Evolutionary conservation across 345 rosid species (phyloP), one percentile per base, ranked within the genome.

Genomic region (Kandelia obovata): DNA sequence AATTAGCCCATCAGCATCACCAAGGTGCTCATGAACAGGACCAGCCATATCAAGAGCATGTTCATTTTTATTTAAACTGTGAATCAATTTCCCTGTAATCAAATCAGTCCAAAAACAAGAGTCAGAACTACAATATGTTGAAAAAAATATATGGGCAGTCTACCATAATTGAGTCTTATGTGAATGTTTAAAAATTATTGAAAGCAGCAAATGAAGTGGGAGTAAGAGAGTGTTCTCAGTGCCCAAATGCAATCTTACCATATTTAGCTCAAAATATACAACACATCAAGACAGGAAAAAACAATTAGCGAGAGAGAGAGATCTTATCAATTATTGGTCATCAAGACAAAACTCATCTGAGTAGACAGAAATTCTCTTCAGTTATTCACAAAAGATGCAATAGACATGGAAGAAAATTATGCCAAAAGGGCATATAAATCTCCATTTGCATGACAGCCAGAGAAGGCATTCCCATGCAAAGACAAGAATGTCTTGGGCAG

Each of bases 11-110:
- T 71, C 51, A 49, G 5, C 58, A 61, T 82, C 85, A 47, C 92
- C 93, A 57, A 84, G 65, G 55, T 66, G 87, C 57, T 84, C 83
- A 35, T 84, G 96, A 79, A 90, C 87, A 58, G 92, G 96, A 80
- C 84, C 85, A 80, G 96, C 88, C 92, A 90, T 90, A 75, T 87
- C 98, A 68, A 90, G 85, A 73, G 96, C 96, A 72, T 85, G 98
- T 73, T 90, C 89, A 68, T 92, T 92, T 79, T 92, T 92, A 77
- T 90, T 92, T 73, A 89, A 82, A 73, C 84, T 83, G 47, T 90
- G 98, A 78, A 92, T 92, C 39, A 81, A 77, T 89, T 87, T 89
- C 63, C 96, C 93, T 90, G 89, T 16, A 67, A 61, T 31, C 5
- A 65, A 43, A 69, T 25, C 6, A 13, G 57, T 63, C 16, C 47